Conservation (phyloP, 305 asterid genomes). For the Fraxinus xanthoxyloides region DNA sequence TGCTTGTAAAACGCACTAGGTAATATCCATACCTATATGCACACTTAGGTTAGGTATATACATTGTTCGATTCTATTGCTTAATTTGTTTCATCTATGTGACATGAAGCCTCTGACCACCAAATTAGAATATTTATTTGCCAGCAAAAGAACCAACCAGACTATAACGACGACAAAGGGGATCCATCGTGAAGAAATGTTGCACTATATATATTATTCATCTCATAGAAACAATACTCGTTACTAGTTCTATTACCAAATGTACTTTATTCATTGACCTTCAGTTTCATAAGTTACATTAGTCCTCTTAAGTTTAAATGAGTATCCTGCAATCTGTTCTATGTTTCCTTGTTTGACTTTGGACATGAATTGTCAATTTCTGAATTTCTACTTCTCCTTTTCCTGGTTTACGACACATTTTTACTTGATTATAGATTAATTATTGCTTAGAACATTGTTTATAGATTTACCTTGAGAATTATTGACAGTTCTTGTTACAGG, state of each 20-base stretch:
- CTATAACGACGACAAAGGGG: neutral
- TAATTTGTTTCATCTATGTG: neutral
- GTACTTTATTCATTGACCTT: neutral
- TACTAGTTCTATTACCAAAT: neutral
- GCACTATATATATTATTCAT: neutral
- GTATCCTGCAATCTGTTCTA: neutral
- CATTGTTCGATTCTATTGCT: neutral
- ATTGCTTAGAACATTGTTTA: neutral
- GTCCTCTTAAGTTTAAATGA: neutral
- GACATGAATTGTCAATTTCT: neutral
- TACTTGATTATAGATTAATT: slow-evolving; percentile 1
- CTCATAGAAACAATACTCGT: neutral
- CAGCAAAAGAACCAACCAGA: neutral
- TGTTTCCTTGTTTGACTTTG: neutral
- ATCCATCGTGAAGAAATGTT: neutral
- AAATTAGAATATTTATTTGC: neutral
- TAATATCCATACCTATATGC: neutral
- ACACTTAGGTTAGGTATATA: neutral
- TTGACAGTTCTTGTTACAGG: slow-evolving; percentile 43
- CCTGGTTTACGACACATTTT: neutral
- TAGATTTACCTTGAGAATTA: slow-evolving; percentile 2
- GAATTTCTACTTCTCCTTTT: neutral
- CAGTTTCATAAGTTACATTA: neutral
- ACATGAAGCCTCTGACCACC: neutral
- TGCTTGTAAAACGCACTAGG: neutral